phyloP scores from a whole-genome alignment of 2,329 filamentous ascomycete genomes.

The Penicillium sp. region DNA sequence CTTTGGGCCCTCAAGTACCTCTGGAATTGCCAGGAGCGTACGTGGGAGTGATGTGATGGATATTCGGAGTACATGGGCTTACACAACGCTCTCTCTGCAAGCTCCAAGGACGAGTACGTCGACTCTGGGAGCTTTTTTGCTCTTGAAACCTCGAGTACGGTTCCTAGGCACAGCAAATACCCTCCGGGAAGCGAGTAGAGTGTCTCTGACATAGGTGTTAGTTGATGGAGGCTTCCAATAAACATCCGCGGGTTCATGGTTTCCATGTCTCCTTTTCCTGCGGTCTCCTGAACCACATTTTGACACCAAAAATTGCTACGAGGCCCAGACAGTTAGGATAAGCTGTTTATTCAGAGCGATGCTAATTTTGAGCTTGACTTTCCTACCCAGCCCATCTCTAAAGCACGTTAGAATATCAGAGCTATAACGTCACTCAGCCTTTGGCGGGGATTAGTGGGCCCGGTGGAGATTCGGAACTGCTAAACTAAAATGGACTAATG shows the following conservation, averaged over 20 bases:
- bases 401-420: neutral
- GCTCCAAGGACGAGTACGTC: neutral
- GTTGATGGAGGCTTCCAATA: constrained; percentile 1
- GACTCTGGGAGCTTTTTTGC: constrained; percentile 1
- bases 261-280: constrained; percentile 3
- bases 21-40: neutral
- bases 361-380: neutral
- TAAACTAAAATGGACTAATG: neutral
- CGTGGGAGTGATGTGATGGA: neutral
- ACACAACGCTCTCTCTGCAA: neutral
- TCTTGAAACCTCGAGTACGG: neutral
- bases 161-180: neutral
- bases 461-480: constrained; percentile 6
- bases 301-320: neutral
- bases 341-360: neutral
- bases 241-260: neutral
- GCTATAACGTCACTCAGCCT: constrained; percentile 5
- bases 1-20: neutral
- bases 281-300: neutral
- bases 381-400: neutral
- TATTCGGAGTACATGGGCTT: neutral
- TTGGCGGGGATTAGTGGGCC: constrained; percentile 9
- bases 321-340: neutral
- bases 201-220: no score
- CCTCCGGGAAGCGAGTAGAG: no score